Percentiles rank a stretch among this genome's conserved stretches.
phyloP scores from a whole-genome alignment of 108 stramenopile species.

The Skeletonema marinoi region DNA sequence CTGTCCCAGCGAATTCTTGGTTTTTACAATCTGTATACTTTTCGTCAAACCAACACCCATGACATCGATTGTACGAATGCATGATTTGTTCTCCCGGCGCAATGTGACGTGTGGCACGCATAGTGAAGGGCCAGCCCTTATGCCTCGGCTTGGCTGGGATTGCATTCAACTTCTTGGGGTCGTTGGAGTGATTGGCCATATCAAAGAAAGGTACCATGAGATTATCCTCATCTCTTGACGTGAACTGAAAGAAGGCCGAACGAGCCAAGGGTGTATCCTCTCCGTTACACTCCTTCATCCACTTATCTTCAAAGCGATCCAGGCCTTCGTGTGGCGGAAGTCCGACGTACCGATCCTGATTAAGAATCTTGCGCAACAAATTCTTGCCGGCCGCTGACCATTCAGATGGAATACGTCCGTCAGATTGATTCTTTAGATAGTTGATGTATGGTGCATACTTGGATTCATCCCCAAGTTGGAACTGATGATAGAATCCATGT shows the following conservation, averaged over 20 bases:
- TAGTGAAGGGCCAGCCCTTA: conserved; percentile 20
- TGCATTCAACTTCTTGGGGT: conserved; percentile 42
- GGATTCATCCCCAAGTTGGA: conserved; percentile 53
- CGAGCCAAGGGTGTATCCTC: conserved; percentile 41
- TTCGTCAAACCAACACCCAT: conserved; percentile 6
- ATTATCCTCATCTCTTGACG: conserved; percentile 42
- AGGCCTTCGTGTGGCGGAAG: conserved; percentile 24
- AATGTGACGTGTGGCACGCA: conserved; percentile 24
- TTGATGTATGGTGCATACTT: conserved; percentile 69
- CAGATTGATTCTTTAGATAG: conserved; percentile 59
- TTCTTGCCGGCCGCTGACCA: conserved; percentile 51
- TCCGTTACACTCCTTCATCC: conserved; percentile 37
- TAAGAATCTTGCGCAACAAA: conserved; percentile 36
- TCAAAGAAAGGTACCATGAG: conserved; percentile 51
- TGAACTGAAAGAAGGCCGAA: conserved; percentile 47
- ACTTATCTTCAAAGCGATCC: conserved; percentile 29
- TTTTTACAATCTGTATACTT: conserved; percentile 28
- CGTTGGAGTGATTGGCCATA: conserved; percentile 48
- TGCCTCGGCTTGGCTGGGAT: conserved; percentile 12
- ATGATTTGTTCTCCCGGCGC: conserved; percentile 40
- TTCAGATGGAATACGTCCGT: conserved; percentile 49
- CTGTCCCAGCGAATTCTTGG: conserved; percentile 18
- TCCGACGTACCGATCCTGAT: conserved; percentile 9
- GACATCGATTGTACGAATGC: conserved; percentile 44
- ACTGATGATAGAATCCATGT: conserved; percentile 35